Base-by-base conservation (phyloP, 345 rosid genomes). In the Salix koriyanagi region DNA sequence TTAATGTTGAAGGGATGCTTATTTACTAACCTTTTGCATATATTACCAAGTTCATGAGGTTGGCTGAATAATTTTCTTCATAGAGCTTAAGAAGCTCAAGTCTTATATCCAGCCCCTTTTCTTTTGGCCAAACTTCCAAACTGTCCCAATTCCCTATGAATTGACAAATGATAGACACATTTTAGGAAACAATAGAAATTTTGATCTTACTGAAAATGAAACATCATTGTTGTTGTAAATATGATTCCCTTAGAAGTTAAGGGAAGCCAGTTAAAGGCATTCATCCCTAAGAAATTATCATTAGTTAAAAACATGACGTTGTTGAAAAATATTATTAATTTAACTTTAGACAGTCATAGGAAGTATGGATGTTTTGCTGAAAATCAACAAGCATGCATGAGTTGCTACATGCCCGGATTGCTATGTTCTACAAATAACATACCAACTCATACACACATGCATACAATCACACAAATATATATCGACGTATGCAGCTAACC, bases 31-130 rank as follows among this genome's bases (percentile, higher is more conserved):
- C 99, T 85, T 91, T 93, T 77, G 90, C 84, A 80, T 95, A 95
- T 46, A 93, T 87, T 73, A 91, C 97, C 65, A 95, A 87, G 83
- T 90, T 89, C 97, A 95, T 95, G 56, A 90, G 87, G 86, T 90
- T 95, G 75, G 99, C 91, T 19, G 99, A 95, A 88, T 95, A 95
- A 70, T 93, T 76, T 71, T 91, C 93, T 50, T 89, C 82, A 71
- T 95, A 95, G 81, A 95, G 91, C 69, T 89, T 91, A 46, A 95
- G 86, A 72, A 95, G 97, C 85, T 93, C 97, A 19, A 74, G 73
- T 73, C 94, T 90, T 74, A 90, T 91, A 80, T 95, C 96, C 72
- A 89, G 60, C 77, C 97, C 99, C 81, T 76, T 90, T 65, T 86
- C 94, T 83, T 87, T 88, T 44, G 99, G 99, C 67, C 80, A 82